Evolutionary conservation across 768 basidiomycete genomes (phyloP).

Genomic region (Lepiota brunneoincarnata): DNA sequence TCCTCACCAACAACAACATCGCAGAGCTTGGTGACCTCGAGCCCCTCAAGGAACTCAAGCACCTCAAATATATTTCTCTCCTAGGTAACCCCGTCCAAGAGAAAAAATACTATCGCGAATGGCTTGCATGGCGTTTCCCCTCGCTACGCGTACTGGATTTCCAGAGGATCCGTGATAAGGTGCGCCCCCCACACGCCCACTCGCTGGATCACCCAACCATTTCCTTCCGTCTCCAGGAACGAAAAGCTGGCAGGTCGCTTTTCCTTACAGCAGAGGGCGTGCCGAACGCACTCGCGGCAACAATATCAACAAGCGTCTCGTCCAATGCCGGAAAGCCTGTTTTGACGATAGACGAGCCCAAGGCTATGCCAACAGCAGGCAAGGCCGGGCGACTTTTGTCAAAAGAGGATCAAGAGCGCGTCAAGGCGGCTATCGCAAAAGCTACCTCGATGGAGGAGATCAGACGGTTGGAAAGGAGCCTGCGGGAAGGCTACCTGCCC

Average conservation of each 20-base stretch:
- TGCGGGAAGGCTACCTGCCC: conserved; percentile 84
- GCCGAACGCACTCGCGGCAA: conserved; percentile 77
- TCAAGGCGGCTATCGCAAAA: conserved; percentile 83
- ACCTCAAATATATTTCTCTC: conserved; percentile 73
- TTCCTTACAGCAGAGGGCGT: conserved; percentile 82
- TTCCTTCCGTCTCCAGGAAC: conserved; percentile 54
- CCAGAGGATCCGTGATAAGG: conserved; percentile 93
- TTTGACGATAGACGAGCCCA: conserved; percentile 79
- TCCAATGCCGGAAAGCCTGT: conserved; percentile 58
- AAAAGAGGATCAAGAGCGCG: conserved; percentile 85
- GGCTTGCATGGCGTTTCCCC: conserved; percentile 88
- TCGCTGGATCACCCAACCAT: neutral
- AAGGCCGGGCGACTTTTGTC: conserved; percentile 89
- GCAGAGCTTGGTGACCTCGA: conserved; percentile 83
- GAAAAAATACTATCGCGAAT: conserved; percentile 96
- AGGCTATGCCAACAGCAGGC: conserved; percentile 46
- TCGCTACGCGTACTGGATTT: conserved; percentile 91
- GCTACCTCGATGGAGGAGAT: conserved; percentile 93
- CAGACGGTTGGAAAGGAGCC: conserved; percentile 73
- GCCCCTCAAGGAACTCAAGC: conserved; percentile 71
- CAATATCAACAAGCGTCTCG: conserved; percentile 71
- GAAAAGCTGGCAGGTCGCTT: conserved; percentile 65
- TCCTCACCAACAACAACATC: conserved; percentile 82
- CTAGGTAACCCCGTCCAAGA: conserved; percentile 83
- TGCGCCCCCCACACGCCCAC: conserved; percentile 46